phyloP scores from a whole-genome alignment of 345 rosid genomes.

The Litchi chinensis region DNA sequence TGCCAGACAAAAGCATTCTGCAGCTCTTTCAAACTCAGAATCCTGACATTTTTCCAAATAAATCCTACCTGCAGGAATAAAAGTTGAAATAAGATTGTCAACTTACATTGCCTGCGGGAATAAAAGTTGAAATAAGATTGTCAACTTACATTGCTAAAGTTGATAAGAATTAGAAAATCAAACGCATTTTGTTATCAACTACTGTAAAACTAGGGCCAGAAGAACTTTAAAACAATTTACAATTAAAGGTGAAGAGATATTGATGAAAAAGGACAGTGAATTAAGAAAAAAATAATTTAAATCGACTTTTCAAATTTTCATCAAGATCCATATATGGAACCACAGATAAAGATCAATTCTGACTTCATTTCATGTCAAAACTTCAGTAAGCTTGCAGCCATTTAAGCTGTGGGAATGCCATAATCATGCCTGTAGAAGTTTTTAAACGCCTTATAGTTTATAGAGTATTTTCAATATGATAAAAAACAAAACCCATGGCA shows the following conservation, averaged over 20 bases:
- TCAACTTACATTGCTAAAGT: not conserved
- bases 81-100: not conserved
- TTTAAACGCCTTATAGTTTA: too few relatives aligned
- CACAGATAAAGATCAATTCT: too few relatives aligned
- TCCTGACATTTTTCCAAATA: constrained; percentile 44
- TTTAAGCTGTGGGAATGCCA: too few relatives aligned
- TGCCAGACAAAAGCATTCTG: constrained; percentile 42
- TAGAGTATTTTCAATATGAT: too few relatives aligned
- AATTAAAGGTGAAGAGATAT: not conserved
- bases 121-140: not conserved
- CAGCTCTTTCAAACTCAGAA: constrained; percentile 35
- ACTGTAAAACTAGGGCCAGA: not conserved
- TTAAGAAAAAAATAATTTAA: too few relatives aligned
- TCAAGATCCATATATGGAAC: too few relatives aligned
- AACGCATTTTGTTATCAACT: not conserved
- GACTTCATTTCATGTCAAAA: too few relatives aligned
- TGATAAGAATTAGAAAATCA: not conserved
- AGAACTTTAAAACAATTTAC: not conserved
- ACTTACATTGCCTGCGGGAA: constrained; percentile 25
- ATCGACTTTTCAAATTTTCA: too few relatives aligned
- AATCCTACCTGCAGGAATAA: constrained; percentile 35
- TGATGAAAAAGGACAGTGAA: too few relatives aligned
- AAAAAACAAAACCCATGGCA: too few relatives aligned
- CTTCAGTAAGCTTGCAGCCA: too few relatives aligned
- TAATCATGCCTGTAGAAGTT: too few relatives aligned